A percentile compares a stretch with the other conserved stretches of the same genome.
Evolutionary conservation across 208 protist species (phyloP).

Genomic region (Crithidia fasciculata): DNA sequence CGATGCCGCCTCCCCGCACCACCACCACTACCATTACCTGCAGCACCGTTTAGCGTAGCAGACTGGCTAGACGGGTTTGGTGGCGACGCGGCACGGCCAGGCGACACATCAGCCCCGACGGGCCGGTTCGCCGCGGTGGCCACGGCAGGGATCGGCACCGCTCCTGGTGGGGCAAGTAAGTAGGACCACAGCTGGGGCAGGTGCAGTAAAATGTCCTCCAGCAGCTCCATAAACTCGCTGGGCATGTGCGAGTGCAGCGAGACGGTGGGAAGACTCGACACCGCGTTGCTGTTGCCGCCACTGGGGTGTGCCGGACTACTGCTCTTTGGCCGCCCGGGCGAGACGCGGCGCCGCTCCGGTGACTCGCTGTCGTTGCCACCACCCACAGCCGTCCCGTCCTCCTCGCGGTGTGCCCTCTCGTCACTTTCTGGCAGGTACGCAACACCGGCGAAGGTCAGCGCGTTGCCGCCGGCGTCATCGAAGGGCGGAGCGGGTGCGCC

Average conservation of each 20-base stretch:
- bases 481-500: neutral
- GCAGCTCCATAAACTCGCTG: slow-evolving; percentile 69
- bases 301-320: neutral
- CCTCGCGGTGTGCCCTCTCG: neutral
- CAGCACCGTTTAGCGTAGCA: too few relatives aligned
- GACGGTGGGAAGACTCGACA: slow-evolving; percentile 8
- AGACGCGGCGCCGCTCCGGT: neutral
- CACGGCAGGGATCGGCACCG: slow-evolving; percentile 4
- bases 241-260: slow-evolving; percentile 67
- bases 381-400: neutral
- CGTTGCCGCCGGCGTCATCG: neutral
- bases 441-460: slow-evolving; percentile 40
- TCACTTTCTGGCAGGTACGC: slow-evolving; percentile 34
- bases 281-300: neutral
- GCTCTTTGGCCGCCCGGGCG: neutral
- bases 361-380: slow-evolving; percentile 6
- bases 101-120: neutral
- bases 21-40: neutral
- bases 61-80: neutral
- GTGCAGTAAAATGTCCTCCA: slow-evolving; percentile 70
- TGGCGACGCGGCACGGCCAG: neutral
- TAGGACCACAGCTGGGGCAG: slow-evolving; percentile 29
- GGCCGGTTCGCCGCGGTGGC: slow-evolving; percentile 4
- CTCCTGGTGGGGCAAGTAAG: slow-evolving; percentile 1
- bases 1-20: neutral